These are phyloP conservation scores for Euphrasia arctica DNA, from an alignment of 305 asterid species.

Conservation along the genomic window DNA sequence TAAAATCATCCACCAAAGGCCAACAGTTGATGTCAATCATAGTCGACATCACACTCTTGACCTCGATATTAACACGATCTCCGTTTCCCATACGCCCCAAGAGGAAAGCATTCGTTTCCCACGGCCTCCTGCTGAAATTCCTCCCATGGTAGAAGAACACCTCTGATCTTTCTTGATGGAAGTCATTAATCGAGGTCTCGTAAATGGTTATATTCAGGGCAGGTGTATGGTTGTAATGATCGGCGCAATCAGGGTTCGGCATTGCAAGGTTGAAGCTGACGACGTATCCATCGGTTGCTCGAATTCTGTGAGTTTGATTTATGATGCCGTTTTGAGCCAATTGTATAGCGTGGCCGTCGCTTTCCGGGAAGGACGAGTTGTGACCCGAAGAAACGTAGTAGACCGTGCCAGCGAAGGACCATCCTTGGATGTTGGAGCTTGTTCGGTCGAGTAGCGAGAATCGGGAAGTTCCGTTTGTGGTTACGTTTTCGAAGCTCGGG, in stretches of 20 bases:
- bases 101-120: slow-evolving; percentile 27
- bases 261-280: no score
- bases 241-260: no score
- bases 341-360: slow-evolving; percentile 21
- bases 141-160: neutral
- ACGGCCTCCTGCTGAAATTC: slow-evolving; percentile 18
- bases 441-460: slow-evolving; percentile 20
- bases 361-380: slow-evolving; percentile 1
- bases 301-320: neutral
- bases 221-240: no score
- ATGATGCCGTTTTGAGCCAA: slow-evolving; percentile 31
- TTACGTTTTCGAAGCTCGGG: slow-evolving; percentile 30
- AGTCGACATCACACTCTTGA: slow-evolving; percentile 14
- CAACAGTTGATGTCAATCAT: slow-evolving; percentile 17
- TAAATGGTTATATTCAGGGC: no score
- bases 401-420: slow-evolving; percentile 24
- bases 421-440: slow-evolving; percentile 19
- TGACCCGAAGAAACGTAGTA: slow-evolving; percentile 20
- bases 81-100: slow-evolving; percentile 24
- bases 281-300: no score
- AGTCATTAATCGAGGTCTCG: no score
- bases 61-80: slow-evolving; percentile 22
- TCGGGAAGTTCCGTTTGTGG: slow-evolving; percentile 25
- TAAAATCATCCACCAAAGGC: slow-evolving; percentile 34
- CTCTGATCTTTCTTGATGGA: no score